phyloP scores from a whole-genome alignment of 2,329 filamentous ascomycete genomes.

The Metarhizium brunneum region DNA sequence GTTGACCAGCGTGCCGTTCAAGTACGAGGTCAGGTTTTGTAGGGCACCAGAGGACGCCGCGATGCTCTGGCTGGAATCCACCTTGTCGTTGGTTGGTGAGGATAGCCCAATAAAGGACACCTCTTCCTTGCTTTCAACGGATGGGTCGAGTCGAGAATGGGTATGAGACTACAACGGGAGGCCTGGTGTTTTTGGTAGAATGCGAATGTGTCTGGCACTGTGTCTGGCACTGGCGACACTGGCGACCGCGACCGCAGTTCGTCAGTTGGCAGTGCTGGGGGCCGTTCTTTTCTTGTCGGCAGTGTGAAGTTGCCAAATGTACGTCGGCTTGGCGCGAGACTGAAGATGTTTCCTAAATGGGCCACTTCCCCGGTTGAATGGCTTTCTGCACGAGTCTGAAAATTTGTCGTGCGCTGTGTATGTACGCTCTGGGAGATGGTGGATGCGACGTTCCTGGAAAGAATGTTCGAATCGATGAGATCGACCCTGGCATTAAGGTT shows the following conservation, averaged over 20 bases:
- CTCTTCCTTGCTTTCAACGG: constrained; percentile 7
- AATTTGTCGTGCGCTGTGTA: background rate
- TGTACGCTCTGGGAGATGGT: background rate
- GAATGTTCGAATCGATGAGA: background rate
- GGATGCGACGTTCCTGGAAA: background rate
- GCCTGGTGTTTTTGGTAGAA: background rate
- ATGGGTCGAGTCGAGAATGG: background rate
- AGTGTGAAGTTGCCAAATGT: background rate
- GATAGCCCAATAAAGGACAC: constrained; percentile 27
- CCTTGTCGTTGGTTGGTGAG: constrained; percentile 38
- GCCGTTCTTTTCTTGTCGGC: background rate
- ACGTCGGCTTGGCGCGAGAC: background rate
- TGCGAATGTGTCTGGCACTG: background rate
- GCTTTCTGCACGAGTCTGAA: background rate
- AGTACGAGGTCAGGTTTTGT: constrained; percentile 49
- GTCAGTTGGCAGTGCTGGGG: background rate
- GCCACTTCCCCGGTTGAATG: background rate
- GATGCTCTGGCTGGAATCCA: constrained; percentile 50
- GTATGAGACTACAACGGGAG: background rate
- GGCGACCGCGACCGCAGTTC: background rate
- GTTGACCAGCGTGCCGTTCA: constrained; percentile 42
- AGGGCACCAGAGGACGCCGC: constrained; percentile 56
- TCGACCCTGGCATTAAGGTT: background rate
- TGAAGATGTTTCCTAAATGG: background rate
- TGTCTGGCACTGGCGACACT: background rate